These are phyloP conservation scores for Apophysomyces elegans DNA, from an alignment of 371 early-diverging fungal genomes.

Conservation along the genomic window DNA sequence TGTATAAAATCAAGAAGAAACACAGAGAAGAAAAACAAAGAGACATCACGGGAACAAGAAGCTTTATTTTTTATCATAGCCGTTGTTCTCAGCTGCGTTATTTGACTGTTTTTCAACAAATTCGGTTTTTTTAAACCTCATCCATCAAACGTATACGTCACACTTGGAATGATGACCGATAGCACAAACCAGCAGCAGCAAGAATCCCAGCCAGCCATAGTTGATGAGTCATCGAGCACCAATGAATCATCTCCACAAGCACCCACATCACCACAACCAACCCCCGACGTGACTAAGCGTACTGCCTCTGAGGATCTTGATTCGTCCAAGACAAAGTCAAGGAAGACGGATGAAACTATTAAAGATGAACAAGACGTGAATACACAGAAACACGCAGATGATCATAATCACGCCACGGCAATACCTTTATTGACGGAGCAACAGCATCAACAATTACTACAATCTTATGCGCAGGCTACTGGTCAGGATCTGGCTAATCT, in stretches of 20 bases:
- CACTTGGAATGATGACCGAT: slow-evolving; percentile 8
- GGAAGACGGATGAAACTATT: neutral
- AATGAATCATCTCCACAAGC: slow-evolving; percentile 10
- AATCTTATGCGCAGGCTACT: slow-evolving; percentile 46
- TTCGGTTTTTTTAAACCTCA: neutral
- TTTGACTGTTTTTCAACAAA: slow-evolving; percentile 7
- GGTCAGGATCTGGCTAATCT: slow-evolving; percentile 51
- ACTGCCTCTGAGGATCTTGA: slow-evolving; percentile 5
- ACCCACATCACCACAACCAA: neutral
- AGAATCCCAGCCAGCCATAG: slow-evolving; percentile 6
- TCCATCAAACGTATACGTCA: slow-evolving; percentile 3
- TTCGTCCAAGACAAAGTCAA: neutral
- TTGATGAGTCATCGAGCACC: neutral
- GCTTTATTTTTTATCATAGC: neutral
- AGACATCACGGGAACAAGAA: neutral
- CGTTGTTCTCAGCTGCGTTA: neutral
- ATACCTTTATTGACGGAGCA: slow-evolving; percentile 25
- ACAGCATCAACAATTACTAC: slow-evolving; percentile 45
- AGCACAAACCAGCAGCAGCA: slow-evolving; percentile 12
- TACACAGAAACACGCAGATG: neutral
- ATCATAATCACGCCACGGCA: slow-evolving; percentile 15
- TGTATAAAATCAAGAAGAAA: neutral
- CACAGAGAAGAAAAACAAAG: neutral
- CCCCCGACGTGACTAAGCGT: neutral
- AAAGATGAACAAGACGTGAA: neutral